Conservation (phyloP, 805 yeast genomes). For the Metschnikowia proteae region DNA sequence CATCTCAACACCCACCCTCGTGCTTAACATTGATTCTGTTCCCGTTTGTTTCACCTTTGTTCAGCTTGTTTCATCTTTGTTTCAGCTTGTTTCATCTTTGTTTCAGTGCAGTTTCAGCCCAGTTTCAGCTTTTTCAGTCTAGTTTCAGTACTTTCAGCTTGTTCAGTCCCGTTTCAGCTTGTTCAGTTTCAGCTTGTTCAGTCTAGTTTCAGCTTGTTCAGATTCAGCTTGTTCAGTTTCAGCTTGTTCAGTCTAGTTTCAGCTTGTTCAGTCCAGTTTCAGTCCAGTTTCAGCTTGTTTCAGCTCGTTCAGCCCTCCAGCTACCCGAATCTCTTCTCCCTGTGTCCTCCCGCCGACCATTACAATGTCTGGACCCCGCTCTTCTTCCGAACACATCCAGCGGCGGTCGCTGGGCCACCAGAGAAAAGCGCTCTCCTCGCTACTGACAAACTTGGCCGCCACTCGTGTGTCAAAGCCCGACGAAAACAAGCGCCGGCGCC, state of each 20-base stretch:
- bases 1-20: not conserved
- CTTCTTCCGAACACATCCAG: slow-evolving; percentile 13
- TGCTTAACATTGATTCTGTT: not conserved
- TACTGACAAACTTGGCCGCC: slow-evolving; percentile 17
- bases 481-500: slow-evolving; percentile 17
- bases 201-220: not conserved
- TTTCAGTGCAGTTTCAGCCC: no score
- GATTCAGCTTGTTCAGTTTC: not conserved
- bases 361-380: slow-evolving; percentile 11
- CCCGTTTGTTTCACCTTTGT: not conserved
- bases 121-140: no score
- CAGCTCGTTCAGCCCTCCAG: no score
- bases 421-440: slow-evolving; percentile 15
- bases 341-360: not conserved
- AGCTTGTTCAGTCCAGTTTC: no score
- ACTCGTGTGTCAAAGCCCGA: slow-evolving; percentile 18
- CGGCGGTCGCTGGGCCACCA: slow-evolving; percentile 13
- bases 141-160: no score
- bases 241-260: not conserved
- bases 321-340: not conserved
- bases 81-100: no score
- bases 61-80: no score
- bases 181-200: no score
- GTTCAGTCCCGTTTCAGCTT: no score
- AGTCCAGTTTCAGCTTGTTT: no score